Conservation (phyloP, 192 early-diverging fungal genomes). For the Linnemannia exigua region DNA sequence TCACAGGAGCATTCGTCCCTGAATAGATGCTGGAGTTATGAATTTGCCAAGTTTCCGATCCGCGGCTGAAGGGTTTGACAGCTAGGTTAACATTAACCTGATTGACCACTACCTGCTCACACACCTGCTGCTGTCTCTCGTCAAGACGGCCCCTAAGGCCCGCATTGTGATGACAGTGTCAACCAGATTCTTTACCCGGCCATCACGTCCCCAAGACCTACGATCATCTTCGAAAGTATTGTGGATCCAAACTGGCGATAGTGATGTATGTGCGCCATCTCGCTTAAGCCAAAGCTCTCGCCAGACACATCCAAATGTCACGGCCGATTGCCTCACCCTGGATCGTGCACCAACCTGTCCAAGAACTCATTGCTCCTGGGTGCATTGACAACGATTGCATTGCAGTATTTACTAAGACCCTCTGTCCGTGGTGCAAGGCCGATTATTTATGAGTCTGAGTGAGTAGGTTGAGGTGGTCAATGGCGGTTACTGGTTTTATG, state of each 20-base stretch:
- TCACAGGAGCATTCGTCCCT: neutral
- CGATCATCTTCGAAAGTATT: slow-evolving; percentile 3
- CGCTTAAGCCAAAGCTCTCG: neutral
- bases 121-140: neutral
- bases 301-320: slow-evolving; percentile 14
- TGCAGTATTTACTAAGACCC: slow-evolving; percentile 11
- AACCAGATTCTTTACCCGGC: slow-evolving; percentile 11
- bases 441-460: slow-evolving; percentile 20
- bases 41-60: slow-evolving; percentile 1
- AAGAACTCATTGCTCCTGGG: slow-evolving; percentile 11
- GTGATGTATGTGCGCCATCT: slow-evolving; percentile 7
- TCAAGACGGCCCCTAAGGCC: slow-evolving; percentile 20
- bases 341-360: slow-evolving; percentile 16
- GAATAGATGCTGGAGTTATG: slow-evolving; percentile 21
- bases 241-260: slow-evolving; percentile 17
- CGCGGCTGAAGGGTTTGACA: slow-evolving; percentile 3
- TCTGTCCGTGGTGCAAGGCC: slow-evolving; percentile 4
- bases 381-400: slow-evolving; percentile 17
- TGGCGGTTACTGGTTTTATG: slow-evolving; percentile 24
- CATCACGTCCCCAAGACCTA: slow-evolving; percentile 20
- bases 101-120: slow-evolving; percentile 10
- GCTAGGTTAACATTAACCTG: slow-evolving; percentile 18
- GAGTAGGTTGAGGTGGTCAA: slow-evolving; percentile 18
- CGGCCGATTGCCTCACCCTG: slow-evolving; percentile 21
- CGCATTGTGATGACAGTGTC: slow-evolving; percentile 19